Percentiles rank a stretch among this genome's conserved stretches.
Evolutionary conservation across 2,329 filamentous ascomycete genomes (phyloP).

Genomic region (Amphichorda felina): DNA sequence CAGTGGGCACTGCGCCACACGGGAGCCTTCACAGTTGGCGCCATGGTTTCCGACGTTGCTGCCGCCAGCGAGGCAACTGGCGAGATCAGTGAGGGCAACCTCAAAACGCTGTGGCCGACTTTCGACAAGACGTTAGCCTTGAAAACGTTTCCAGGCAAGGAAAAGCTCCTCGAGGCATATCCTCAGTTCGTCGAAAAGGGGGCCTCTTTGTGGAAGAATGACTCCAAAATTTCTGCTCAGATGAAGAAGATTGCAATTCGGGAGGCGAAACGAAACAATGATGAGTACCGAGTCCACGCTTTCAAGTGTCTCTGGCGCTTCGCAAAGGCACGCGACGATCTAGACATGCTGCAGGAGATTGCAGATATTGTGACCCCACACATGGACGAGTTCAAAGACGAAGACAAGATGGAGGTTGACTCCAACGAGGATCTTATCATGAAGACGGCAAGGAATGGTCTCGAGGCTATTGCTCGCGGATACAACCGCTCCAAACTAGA

Average conservation of each 20-base stretch:
- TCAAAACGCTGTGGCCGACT: conserved; percentile 65
- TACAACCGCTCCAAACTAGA: conserved; percentile 31
- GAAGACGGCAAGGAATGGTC: conserved; percentile 32
- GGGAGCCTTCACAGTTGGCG: conserved; percentile 68
- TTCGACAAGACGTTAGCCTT: conserved; percentile 72
- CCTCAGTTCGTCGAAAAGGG: conserved; percentile 63
- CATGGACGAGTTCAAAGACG: conserved; percentile 44
- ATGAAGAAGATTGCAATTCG: conserved; percentile 73
- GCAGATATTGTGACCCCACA: conserved; percentile 50
- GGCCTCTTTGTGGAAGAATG: conserved; percentile 41
- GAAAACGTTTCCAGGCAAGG: conserved; percentile 90
- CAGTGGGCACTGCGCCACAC: conserved; percentile 90
- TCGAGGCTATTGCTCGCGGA: conserved; percentile 37
- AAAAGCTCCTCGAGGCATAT: conserved; percentile 69
- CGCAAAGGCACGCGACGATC: conserved; percentile 52
- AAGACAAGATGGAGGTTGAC: conserved; percentile 61
- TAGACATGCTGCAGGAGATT: conserved; percentile 59
- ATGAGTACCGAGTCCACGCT: conserved; percentile 67
- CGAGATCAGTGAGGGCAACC: conserved; percentile 46
- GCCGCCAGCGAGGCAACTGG: conserved; percentile 43
- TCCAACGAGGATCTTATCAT: conserved; percentile 27
- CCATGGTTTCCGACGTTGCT: conserved; percentile 55
- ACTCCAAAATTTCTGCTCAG: conserved; percentile 41
- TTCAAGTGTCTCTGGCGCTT: conserved; percentile 63
- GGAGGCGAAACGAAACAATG: conserved; percentile 87